Percentiles rank a stretch among this genome's conserved stretches.
These are phyloP conservation scores for Ophiostoma piceae DNA, from an alignment of 2,329 filamentous ascomycete genomes.

Conservation along the genomic window DNA sequence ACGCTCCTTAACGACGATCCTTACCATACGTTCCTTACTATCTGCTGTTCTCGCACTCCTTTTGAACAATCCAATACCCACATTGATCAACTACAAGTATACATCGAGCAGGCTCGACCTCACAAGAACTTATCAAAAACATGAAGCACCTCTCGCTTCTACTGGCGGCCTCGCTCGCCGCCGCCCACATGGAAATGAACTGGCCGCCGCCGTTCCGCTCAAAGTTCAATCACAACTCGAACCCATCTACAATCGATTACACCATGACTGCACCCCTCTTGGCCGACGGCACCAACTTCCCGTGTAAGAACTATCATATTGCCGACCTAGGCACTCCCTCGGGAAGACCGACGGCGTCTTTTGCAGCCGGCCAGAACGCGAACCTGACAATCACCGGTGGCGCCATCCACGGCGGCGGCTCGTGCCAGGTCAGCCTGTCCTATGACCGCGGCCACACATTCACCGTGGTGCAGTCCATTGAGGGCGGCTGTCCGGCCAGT, in stretches of 20 bases:
- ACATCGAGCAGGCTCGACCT: background rate
- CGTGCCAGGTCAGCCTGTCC: slow-evolving; percentile 70
- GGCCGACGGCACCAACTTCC: background rate
- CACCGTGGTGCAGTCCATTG: background rate
- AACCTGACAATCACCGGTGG: slow-evolving; percentile 60
- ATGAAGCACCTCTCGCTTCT: background rate
- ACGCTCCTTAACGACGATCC: background rate
- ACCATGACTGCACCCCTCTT: background rate
- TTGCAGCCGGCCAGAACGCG: slow-evolving; percentile 36
- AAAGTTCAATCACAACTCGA: background rate
- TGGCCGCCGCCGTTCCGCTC: background rate
- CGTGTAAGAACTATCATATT: background rate
- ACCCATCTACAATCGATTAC: background rate
- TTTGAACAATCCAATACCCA: background rate
- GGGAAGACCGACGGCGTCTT: background rate
- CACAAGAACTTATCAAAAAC: background rate
- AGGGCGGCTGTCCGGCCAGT: background rate
- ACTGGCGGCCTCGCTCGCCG: background rate
- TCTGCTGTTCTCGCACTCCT: background rate
- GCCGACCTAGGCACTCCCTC: background rate
- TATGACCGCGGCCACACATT: slow-evolving; percentile 57
- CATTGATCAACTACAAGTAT: background rate
- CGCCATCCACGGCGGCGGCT: slow-evolving; percentile 63
- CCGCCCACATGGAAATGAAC: slow-evolving; percentile 1
- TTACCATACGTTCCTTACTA: background rate